These are phyloP conservation scores for Ophiostoma ulmi DNA, from an alignment of 2,329 filamentous ascomycete species.

Conservation along the genomic window DNA sequence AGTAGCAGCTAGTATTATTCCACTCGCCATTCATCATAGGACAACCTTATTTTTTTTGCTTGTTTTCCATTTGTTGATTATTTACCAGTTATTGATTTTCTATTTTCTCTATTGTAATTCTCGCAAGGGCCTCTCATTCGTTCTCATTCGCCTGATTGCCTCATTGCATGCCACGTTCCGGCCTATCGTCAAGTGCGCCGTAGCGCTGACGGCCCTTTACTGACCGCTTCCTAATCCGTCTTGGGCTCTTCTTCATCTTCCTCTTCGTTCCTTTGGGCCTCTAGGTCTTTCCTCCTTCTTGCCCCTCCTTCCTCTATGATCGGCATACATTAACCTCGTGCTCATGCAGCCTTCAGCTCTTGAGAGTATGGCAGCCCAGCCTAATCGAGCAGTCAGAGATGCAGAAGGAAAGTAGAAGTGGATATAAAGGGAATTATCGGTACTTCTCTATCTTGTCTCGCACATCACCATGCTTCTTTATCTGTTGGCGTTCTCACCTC, in stretches of 20 bases:
- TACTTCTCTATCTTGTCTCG: background rate
- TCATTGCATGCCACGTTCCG: background rate
- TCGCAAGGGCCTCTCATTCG: background rate
- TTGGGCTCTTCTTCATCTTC: background rate
- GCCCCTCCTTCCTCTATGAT: background rate
- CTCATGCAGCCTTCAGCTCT: background rate
- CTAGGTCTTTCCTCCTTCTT: no score
- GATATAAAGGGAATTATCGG: background rate
- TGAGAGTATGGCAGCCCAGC: background rate
- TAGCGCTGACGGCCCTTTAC: background rate
- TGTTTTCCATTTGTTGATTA: background rate
- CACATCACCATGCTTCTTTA: background rate
- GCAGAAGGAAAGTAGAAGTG: background rate
- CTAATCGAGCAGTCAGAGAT: background rate
- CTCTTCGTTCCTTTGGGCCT: background rate
- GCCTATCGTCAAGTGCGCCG: background rate
- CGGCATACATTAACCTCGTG: background rate
- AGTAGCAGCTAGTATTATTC: background rate
- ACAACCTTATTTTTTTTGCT: background rate
- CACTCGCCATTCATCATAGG: background rate
- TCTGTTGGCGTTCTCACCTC: conserved; percentile 12
- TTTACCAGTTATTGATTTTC: background rate
- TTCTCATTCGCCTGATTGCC: background rate
- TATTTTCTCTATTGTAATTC: background rate
- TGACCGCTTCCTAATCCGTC: background rate